Evolutionary conservation across 495 filamentous ascomycete species (phyloP).

Genomic region (Penicillium atrosanguineum): DNA sequence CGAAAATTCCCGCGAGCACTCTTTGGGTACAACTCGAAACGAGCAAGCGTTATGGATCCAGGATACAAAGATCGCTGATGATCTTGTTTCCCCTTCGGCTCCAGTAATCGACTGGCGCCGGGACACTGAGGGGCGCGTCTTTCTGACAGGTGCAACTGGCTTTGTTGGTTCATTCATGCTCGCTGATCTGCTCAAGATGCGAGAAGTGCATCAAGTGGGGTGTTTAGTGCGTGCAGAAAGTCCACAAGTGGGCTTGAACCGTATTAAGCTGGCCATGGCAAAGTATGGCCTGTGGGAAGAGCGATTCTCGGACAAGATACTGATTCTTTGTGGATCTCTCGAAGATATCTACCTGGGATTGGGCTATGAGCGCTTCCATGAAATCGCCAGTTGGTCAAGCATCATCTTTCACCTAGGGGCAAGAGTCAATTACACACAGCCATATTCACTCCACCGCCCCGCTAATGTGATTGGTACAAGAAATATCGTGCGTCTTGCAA

Average conservation of each 20-base stretch:
- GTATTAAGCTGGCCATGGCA: constrained; percentile 3
- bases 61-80: constrained; percentile 9
- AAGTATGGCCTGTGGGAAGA: constrained; percentile 12
- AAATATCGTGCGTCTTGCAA: constrained; percentile 11
- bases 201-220: not conserved
- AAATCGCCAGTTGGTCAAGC: constrained; percentile 21
- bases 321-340: constrained; percentile 5
- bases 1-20: not conserved
- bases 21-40: not conserved
- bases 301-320: constrained; percentile 8
- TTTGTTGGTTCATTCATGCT: constrained; percentile 61
- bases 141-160: constrained; percentile 75
- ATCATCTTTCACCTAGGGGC: constrained; percentile 20
- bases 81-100: not conserved
- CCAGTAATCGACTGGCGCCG: constrained; percentile 8
- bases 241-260: not conserved
- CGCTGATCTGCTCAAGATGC: constrained; percentile 7
- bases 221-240: constrained; percentile 5
- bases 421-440: constrained; percentile 19
- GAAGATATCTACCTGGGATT: constrained; percentile 7
- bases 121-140: constrained; percentile 40
- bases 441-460: constrained; percentile 16
- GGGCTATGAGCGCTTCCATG: constrained; percentile 4
- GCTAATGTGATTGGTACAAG: constrained; percentile 17
- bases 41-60: constrained; percentile 4